Evolutionary conservation across 2,329 filamentous ascomycete genomes (phyloP).

Genomic region (Ilyonectria sp.): DNA sequence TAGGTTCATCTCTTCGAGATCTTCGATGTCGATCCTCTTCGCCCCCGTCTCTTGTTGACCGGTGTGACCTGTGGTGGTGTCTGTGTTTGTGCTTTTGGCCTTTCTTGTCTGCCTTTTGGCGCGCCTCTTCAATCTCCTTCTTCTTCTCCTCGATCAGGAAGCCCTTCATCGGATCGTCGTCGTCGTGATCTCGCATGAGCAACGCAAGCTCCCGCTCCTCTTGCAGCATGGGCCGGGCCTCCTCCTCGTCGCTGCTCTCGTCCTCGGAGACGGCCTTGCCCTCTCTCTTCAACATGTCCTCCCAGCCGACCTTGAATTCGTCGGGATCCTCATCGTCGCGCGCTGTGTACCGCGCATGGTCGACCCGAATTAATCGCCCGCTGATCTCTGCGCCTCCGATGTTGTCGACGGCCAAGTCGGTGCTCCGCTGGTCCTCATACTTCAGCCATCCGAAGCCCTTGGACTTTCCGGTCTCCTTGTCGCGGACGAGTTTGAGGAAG

Average conservation of each 20-base stretch:
- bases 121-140: conserved; percentile 84
- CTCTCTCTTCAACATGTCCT: conserved; percentile 70
- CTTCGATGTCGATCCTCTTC: conserved; percentile 51
- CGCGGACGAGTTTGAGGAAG: conserved; percentile 91
- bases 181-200: conserved; percentile 85
- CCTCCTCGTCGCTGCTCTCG: conserved; percentile 63
- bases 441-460: conserved; percentile 97
- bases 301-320: conserved; percentile 72
- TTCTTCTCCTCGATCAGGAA: conserved; percentile 93
- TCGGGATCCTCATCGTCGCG: conserved; percentile 82
- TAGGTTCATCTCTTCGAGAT: conserved; percentile 57
- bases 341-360: conserved; percentile 93
- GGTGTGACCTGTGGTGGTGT: conserved; percentile 63
- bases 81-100: conserved; percentile 64
- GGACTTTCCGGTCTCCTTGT: conserved; percentile 96
- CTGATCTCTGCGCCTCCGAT: conserved; percentile 88
- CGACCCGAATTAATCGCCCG: conserved; percentile 86
- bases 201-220: conserved; percentile 87
- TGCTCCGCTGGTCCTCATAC: conserved; percentile 97
- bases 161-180: conserved; percentile 97
- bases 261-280: conserved; percentile 61
- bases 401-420: conserved; percentile 96
- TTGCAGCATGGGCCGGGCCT: conserved; percentile 75
- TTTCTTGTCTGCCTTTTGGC: conserved; percentile 65
- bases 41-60: conserved; percentile 54